phyloP scores from a whole-genome alignment of 371 early-diverging fungal species.

The Actinomortierella ambigua region DNA sequence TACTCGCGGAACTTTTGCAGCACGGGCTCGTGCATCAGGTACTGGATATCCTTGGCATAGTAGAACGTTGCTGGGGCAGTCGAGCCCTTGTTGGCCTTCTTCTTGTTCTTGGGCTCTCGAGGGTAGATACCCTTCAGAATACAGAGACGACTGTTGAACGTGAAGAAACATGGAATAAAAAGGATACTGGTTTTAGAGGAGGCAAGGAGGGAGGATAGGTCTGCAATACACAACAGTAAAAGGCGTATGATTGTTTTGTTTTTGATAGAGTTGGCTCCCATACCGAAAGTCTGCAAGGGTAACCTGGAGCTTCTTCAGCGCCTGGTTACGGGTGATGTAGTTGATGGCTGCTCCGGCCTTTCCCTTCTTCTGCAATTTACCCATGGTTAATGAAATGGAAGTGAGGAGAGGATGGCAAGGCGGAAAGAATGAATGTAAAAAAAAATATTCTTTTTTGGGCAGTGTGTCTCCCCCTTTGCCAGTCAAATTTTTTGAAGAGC shows the following conservation, averaged over 20 bases:
- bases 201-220: background rate
- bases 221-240: background rate
- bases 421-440: background rate
- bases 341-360: constrained; percentile 89
- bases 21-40: constrained; percentile 91
- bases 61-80: constrained; percentile 91
- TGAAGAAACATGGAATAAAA: background rate
- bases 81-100: constrained; percentile 93
- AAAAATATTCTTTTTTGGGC: background rate
- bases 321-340: constrained; percentile 91
- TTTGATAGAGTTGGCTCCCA: constrained; percentile 1
- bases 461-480: background rate
- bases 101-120: constrained; percentile 92
- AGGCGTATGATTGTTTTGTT: background rate
- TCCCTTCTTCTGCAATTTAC: constrained; percentile 86
- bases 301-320: constrained; percentile 93
- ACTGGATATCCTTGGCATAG: constrained; percentile 94
- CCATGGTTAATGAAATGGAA: constrained; percentile 58
- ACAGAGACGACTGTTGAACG: constrained; percentile 82
- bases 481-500: background rate
- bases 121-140: constrained; percentile 99
- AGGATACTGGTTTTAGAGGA: too few relatives aligned
- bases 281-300: constrained; percentile 92
- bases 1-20: constrained; percentile 90
- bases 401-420: constrained; percentile 2